Conservation (phyloP, 2,329 filamentous ascomycete species). For the Fusarium chuoi region DNA sequence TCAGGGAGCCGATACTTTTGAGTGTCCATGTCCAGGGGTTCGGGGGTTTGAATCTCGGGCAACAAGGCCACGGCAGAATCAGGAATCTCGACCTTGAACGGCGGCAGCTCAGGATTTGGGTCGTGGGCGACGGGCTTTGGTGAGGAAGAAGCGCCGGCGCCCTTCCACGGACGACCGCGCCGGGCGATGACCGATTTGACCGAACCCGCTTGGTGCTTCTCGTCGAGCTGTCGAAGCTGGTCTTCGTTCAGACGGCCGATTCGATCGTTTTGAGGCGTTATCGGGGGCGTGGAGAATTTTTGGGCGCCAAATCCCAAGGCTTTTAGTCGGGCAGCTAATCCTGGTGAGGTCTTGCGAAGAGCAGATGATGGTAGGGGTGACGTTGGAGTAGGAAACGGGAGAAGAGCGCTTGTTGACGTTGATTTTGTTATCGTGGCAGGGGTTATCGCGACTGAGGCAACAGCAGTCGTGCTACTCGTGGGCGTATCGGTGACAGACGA, state of each 20-base stretch:
- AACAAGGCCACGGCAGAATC: slow-evolving; percentile 50
- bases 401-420: slow-evolving; percentile 40
- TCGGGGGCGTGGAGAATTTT: slow-evolving; percentile 49
- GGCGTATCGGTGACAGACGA: slow-evolving; percentile 25
- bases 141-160: slow-evolving; percentile 58
- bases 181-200: slow-evolving; percentile 64
- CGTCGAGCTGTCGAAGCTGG: slow-evolving; percentile 75
- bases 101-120: slow-evolving; percentile 35
- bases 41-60: slow-evolving; percentile 62
- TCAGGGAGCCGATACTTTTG: slow-evolving; percentile 81
- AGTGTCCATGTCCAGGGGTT: slow-evolving; percentile 72
- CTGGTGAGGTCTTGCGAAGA: slow-evolving; percentile 69
- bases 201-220: slow-evolving; percentile 69
- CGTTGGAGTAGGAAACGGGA: slow-evolving; percentile 33
- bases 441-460: slow-evolving; percentile 35
- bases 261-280: slow-evolving; percentile 52
- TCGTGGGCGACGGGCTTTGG: slow-evolving; percentile 42
- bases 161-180: slow-evolving; percentile 78
- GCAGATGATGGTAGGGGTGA: slow-evolving; percentile 45
- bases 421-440: slow-evolving; percentile 36
- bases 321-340: slow-evolving; percentile 72
- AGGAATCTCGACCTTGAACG: slow-evolving; percentile 46
- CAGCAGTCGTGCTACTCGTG: slow-evolving; percentile 24
- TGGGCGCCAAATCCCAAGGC: slow-evolving; percentile 68
- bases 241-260: slow-evolving; percentile 77